Conservation (phyloP, 164 flowering plant genomes). For the Malania oleifera region DNA sequence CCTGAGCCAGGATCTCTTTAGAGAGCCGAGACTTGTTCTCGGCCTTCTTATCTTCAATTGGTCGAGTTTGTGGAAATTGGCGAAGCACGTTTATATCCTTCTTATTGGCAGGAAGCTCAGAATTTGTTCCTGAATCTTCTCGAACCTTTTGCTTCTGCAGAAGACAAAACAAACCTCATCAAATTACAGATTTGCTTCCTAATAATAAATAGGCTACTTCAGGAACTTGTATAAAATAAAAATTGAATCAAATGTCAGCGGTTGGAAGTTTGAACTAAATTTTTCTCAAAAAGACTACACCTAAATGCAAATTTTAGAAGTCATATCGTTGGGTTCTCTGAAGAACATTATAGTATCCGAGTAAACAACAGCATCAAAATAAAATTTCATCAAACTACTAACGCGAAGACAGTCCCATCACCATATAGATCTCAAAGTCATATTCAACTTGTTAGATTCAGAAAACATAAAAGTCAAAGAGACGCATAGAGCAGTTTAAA, state of each 20-base stretch:
- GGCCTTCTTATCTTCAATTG: conserved; percentile 32
- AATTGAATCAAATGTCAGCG: background rate
- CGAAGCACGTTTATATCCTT: conserved; percentile 42
- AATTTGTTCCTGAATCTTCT: conserved; percentile 24
- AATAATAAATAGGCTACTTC: background rate
- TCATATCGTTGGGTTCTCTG: too few relatives aligned
- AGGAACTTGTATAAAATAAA: background rate
- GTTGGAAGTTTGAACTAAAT: too few relatives aligned
- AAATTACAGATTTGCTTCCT: background rate
- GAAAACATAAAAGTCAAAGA: too few relatives aligned
- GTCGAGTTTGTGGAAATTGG: conserved; percentile 55
- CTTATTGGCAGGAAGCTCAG: conserved; percentile 20
- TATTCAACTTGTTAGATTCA: too few relatives aligned
- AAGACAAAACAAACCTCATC: background rate
- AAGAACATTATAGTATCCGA: too few relatives aligned
- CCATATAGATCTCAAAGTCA: too few relatives aligned
- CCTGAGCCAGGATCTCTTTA: conserved; percentile 58
- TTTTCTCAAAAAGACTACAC: too few relatives aligned
- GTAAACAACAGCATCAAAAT: too few relatives aligned
- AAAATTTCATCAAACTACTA: too few relatives aligned
- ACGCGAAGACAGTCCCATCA: too few relatives aligned
- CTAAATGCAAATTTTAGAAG: too few relatives aligned
- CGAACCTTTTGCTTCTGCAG: conserved; percentile 66
- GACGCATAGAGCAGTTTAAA: too few relatives aligned
- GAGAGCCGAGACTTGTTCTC: conserved; percentile 47